phyloP scores from a whole-genome alignment of 202 grass and related monocot genomes.

The Musa balbisiana region DNA sequence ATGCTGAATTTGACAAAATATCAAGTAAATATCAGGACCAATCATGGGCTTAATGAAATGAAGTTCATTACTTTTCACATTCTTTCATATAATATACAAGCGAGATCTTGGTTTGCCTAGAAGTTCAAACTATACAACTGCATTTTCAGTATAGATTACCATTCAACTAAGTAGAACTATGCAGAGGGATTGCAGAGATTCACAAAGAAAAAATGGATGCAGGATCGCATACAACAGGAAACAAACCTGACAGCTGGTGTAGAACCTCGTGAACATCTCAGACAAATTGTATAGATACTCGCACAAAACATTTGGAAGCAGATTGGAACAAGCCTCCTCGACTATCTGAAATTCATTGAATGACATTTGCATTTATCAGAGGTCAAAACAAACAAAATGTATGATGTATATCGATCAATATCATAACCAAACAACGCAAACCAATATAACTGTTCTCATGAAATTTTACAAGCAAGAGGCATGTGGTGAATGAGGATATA shows the following conservation, averaged over 20 bases:
- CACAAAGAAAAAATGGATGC: too few species aligned
- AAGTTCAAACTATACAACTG: too few species aligned
- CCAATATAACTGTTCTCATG: not conserved
- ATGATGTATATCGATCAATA: not conserved
- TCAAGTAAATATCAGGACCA: too few species aligned
- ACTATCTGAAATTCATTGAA: conserved; percentile 52
- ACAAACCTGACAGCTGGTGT: conserved; percentile 78
- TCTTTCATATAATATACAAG: too few species aligned
- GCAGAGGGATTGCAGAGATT: too few species aligned
- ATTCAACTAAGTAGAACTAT: not conserved
- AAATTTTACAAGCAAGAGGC: too few species aligned
- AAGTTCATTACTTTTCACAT: too few species aligned
- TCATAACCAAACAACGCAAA: not conserved
- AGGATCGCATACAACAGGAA: not conserved
- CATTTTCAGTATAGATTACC: not conserved
- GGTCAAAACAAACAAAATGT: not conserved
- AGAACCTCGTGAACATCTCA: conserved; percentile 92
- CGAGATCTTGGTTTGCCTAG: too few species aligned
- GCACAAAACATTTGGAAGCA: conserved; percentile 83
- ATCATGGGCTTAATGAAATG: too few species aligned
- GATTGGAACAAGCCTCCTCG: conserved; percentile 78
- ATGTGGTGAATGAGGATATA: too few species aligned
- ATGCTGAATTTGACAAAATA: too few species aligned
- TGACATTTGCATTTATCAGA: not conserved
- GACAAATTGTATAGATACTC: conserved; percentile 96